Percentiles rank a stretch among this genome's conserved stretches.
Conservation (phyloP, 768 basidiomycete species). For the Lactarius trivialis region DNA sequence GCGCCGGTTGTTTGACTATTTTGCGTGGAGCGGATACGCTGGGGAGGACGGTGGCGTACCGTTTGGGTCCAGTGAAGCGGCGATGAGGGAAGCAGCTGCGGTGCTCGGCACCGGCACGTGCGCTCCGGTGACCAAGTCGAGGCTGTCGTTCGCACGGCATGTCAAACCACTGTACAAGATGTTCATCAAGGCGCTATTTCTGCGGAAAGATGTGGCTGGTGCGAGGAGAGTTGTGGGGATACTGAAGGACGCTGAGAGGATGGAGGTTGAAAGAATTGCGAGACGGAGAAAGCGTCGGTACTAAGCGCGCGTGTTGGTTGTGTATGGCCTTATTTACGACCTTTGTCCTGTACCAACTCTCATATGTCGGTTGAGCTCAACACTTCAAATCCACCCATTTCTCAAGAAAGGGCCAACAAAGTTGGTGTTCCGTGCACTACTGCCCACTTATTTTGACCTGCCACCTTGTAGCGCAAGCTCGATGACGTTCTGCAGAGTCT, state of each 20-base stretch:
- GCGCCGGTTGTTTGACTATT: conserved; percentile 55
- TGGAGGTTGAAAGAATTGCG: conserved; percentile 8
- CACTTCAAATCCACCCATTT: not conserved
- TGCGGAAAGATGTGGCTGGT: conserved; percentile 18
- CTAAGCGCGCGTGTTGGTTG: not conserved
- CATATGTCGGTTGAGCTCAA: not conserved
- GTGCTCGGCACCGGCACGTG: conserved; percentile 11
- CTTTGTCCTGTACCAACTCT: not conserved
- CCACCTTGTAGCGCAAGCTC: conserved; percentile 56
- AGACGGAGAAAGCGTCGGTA: not conserved
- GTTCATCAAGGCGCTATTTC: conserved; percentile 21
- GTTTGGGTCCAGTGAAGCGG: conserved; percentile 11
- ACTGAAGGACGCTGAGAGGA: conserved; percentile 18
- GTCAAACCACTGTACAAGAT: conserved; percentile 21
- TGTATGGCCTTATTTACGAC: not conserved
- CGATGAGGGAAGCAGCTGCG: conserved; percentile 8
- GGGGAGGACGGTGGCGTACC: conserved; percentile 16
- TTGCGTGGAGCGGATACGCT: conserved; percentile 56
- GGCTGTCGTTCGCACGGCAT: conserved; percentile 17
- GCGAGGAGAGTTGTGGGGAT: conserved; percentile 20
- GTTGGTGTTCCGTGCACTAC: not conserved
- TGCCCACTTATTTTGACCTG: not conserved
- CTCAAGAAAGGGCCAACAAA: conserved; percentile 5
- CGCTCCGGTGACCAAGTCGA: conserved; percentile 1
- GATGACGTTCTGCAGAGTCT: conserved; percentile 71